Base-by-base conservation (phyloP, 208 protist species). In the Crithidia bombi region DNA sequence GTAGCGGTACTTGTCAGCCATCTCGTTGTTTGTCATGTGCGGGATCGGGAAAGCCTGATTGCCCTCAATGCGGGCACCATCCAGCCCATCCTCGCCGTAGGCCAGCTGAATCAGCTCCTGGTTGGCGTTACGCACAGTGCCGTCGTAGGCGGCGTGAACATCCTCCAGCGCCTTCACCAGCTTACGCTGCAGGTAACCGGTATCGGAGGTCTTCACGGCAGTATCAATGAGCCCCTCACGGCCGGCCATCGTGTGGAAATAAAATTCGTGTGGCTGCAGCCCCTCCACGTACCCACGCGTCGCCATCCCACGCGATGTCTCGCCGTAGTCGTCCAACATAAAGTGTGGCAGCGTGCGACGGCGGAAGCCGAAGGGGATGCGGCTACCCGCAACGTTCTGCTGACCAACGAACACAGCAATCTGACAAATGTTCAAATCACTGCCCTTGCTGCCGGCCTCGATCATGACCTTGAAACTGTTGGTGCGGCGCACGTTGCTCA, bases 211-310 rank as follows among this genome's bases (percentile, higher is more conserved):
- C 87, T 99, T 99, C 35, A 99, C 98, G 36, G 99, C 99, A 17
- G 99, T 99, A 85, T 99, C 99, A 82, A 99, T 99, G 2, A 99
- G 83, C 76, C 99, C 99, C 80, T 99, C 96, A 41, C 98, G 81
- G 11, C 99, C 99, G 56, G 98, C 99, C 98, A 99, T 99, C 30
- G 99, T 98, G 80, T 99, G 99, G 86, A 99, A 99, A 90, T 98
- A 99, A 71, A 99, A 99, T 86, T 99, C 99, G 74, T 96, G 85
- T 32, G 99, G 98, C 28, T 97, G 99, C 26, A 99, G 86, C 19
- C 99, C 99, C 46, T 93, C 79, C 9, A 99, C 83, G 85, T 99
- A 99, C 9, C 95, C 98, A 75, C 99, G 99, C 32, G 95, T 94
- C 36, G 99, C 98, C 86, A 99, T 99, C 35, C 99, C 99, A 44